Conservation (phyloP, 2,329 filamentous ascomycete species). For the Hymenotorrendiella dingleyae region DNA sequence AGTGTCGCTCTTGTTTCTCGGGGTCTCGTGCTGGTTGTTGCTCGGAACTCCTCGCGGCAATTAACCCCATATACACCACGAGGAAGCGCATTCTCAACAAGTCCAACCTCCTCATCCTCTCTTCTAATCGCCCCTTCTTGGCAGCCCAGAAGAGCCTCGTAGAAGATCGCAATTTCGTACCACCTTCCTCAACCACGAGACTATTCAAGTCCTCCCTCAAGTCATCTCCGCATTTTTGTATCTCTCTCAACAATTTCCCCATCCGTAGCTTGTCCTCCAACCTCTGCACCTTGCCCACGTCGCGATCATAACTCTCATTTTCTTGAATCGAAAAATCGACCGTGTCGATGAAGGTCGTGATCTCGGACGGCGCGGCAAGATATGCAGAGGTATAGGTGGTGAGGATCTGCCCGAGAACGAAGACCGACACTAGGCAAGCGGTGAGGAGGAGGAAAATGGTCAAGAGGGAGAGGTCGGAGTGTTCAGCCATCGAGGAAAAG, state of each 20-base stretch:
- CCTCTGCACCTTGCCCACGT: constrained; percentile 50
- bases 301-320: constrained; percentile 58
- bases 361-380: constrained; percentile 50
- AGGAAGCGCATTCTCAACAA: constrained; percentile 59
- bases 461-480: constrained; percentile 23
- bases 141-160: constrained; percentile 54
- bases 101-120: constrained; percentile 53
- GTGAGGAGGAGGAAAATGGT: constrained; percentile 51
- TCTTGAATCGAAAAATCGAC: constrained; percentile 55
- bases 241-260: constrained; percentile 52
- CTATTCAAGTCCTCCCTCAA: constrained; percentile 53
- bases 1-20: constrained; percentile 19
- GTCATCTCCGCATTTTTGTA: constrained; percentile 54
- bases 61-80: constrained; percentile 57
- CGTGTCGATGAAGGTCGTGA: constrained; percentile 51
- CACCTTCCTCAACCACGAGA: constrained; percentile 43
- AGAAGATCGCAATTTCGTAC: constrained; percentile 39
- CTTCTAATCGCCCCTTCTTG: constrained; percentile 48
- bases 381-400: constrained; percentile 51
- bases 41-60: constrained; percentile 35
- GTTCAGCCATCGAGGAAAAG: constrained; percentile 23
- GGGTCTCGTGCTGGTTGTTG: constrained; percentile 14
- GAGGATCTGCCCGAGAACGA: constrained; percentile 47
- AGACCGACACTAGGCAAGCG: constrained; percentile 49
- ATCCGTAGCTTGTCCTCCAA: constrained; percentile 59